phyloP scores from a whole-genome alignment of 768 basidiomycete genomes.

The Russula lepida region DNA sequence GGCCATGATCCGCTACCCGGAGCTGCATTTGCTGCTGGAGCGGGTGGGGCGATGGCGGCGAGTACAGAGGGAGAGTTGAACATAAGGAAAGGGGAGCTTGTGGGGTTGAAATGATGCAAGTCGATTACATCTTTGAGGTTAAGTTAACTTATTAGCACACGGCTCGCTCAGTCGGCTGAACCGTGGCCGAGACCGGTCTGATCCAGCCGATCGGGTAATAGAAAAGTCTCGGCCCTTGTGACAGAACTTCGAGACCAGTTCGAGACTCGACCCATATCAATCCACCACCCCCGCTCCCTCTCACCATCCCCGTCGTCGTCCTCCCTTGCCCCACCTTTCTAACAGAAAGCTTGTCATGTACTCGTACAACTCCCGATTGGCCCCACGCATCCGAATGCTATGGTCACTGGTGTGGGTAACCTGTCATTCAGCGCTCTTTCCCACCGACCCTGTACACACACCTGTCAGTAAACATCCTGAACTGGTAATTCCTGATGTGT shows the following conservation, averaged over 20 bases:
- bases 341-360: conserved; percentile 76
- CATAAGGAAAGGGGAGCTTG: background rate
- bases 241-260: conserved; percentile 2
- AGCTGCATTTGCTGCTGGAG: background rate
- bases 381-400: conserved; percentile 61
- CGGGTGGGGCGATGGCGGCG: background rate
- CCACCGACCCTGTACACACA: conserved; percentile 23
- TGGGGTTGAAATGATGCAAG: conserved; percentile 5
- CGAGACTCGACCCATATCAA: background rate
- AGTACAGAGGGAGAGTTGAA: conserved; percentile 6
- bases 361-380: conserved; percentile 77
- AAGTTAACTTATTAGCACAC: conserved; percentile 2
- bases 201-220: conserved; percentile 16
- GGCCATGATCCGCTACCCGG: conserved; percentile 3
- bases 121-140: conserved; percentile 7
- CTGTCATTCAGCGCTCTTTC: background rate
- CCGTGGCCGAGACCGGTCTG: conserved; percentile 9
- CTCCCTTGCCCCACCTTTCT: conserved; percentile 91
- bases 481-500: conserved; percentile 65
- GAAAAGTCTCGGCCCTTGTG: background rate
- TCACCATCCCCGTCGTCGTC: conserved; percentile 54
- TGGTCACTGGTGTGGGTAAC: conserved; percentile 53
- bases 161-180: no score
- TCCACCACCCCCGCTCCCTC: background rate
- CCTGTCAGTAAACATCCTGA: conserved; percentile 98